Conservation (phyloP, 116 monocot species). For the Zostera marina region DNA sequence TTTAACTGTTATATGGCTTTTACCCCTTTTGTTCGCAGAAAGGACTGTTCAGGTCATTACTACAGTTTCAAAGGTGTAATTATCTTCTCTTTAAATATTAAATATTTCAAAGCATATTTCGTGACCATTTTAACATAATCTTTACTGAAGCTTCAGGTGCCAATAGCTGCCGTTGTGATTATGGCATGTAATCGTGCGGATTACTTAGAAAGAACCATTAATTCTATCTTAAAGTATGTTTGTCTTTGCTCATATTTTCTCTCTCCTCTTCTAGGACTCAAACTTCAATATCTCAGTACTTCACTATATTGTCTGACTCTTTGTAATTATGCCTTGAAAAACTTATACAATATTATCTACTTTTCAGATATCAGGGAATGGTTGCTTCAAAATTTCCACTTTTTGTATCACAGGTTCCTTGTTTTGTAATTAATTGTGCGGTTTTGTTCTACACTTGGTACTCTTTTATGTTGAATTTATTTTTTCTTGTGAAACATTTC, state of each 20-base stretch:
- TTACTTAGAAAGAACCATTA: conserved; percentile 74
- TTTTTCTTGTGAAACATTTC: not conserved
- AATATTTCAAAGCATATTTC: not conserved
- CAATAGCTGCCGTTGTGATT: conserved; percentile 89
- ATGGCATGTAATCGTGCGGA: conserved; percentile 96
- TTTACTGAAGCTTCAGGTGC: conserved; percentile 25
- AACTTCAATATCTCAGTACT: too few species aligned
- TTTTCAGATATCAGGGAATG: conserved; percentile 58
- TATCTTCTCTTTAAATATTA: not conserved
- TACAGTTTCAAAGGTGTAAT: conserved; percentile 35
- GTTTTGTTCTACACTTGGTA: not conserved
- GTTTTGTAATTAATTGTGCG: not conserved
- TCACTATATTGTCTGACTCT: not conserved
- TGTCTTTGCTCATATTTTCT: not conserved
- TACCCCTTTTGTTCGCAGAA: conserved; percentile 27
- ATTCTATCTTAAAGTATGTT: conserved; percentile 71
- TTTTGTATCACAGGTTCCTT: conserved; percentile 76
- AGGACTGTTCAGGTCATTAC: conserved; percentile 22
- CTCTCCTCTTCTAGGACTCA: not conserved
- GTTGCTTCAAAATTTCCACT: conserved; percentile 83
- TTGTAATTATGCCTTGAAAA: not conserved
- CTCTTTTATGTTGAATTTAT: not conserved
- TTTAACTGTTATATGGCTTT: not conserved
- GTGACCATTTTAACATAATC: not conserved
- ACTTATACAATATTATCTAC: not conserved